Evolutionary conservation across 2,329 filamentous ascomycete genomes (phyloP), one percentile per base, ranked within the genome.

Genomic region (Fusarium paranaense): DNA sequence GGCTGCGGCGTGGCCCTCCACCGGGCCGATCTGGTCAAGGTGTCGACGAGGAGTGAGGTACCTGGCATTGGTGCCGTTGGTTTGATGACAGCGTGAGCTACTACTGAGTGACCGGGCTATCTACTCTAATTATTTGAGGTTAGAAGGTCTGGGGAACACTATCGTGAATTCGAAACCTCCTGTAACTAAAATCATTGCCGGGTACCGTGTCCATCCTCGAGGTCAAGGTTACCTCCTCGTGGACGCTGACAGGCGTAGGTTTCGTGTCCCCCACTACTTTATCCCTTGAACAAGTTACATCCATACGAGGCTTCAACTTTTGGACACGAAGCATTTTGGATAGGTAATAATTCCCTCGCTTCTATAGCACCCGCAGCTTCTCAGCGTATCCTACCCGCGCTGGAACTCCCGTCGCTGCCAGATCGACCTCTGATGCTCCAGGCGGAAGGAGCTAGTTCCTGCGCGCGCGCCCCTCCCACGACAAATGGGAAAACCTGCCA

Each of bases 391-490:
- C 25, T 33, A 32, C 27, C 45, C 32, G n/a, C n/a, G 22, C 56
- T 40, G 30, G 40, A 47, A 32, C 25, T 30, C 22, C 42, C 42
- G 42, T 47, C 27, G 47, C 27, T 54, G 47, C 47, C 47, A 54
- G 32, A 54, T n/a, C 47, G 47, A 27, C 47, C 27, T 54, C 47
- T 54, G 27, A 72, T 72, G 60, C 64, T 69, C 58, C 50, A 61
- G 64, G 54, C 71, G 72, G 72, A 72, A 74, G 70, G 72, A 70
- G 72, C 72, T 74, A 74, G 72, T 70, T 74, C 47, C 27, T 54
- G 27, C 47, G 27, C 47, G 63, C 62, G 62, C 58, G 52, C 61
- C 72, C 72, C 72, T 72, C 74, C 72, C 69, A 74, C 33, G 62
- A 38, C 56, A 74, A 71, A 62, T 62, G 50, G 68, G 47, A 54